These are phyloP conservation scores for Pseudocercospora fuligena DNA, from an alignment of 2,329 filamentous ascomycete species.

Conservation along the genomic window DNA sequence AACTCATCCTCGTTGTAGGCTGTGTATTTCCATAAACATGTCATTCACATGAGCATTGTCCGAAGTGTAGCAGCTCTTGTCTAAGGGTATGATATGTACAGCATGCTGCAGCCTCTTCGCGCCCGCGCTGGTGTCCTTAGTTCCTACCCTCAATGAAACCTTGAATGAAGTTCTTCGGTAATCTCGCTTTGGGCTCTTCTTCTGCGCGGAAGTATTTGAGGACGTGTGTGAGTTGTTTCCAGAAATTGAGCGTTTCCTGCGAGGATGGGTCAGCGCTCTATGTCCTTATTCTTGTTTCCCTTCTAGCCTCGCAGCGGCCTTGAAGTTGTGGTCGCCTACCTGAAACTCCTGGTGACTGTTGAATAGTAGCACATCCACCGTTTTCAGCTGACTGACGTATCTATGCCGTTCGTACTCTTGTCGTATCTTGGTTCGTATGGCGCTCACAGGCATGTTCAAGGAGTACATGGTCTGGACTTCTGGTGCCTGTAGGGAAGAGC, in stretches of 20 bases:
- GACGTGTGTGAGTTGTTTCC: conserved; percentile 94
- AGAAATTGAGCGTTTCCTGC: conserved; percentile 98
- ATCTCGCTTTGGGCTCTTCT: conserved; percentile 72
- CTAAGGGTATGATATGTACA: conserved; percentile 37
- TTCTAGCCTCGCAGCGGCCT: not conserved
- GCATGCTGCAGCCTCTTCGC: conserved; percentile 13
- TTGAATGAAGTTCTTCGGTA: conserved; percentile 89
- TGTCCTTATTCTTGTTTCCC: not conserved
- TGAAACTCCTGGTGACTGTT: conserved; percentile 94
- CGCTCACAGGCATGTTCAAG: conserved; percentile 82
- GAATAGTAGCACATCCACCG: conserved; percentile 87
- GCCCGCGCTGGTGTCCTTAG: conserved; percentile 1
- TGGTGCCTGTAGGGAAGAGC: conserved; percentile 68
- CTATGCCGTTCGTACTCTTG: conserved; percentile 96
- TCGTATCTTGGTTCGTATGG: conserved; percentile 88
- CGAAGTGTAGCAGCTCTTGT: conserved; percentile 7
- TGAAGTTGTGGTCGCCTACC: conserved; percentile 56
- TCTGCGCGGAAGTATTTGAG: conserved; percentile 96
- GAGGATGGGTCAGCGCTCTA: not conserved
- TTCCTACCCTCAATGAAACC: conserved; percentile 80
- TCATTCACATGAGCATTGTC: conserved; percentile 5
- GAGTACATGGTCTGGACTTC: conserved; percentile 98
- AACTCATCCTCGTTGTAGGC: not conserved
- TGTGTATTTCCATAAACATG: not conserved
- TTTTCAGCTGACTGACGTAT: conserved; percentile 85